Conservation (phyloP, 306 rosid genomes). For the Corylus heterophylla region DNA sequence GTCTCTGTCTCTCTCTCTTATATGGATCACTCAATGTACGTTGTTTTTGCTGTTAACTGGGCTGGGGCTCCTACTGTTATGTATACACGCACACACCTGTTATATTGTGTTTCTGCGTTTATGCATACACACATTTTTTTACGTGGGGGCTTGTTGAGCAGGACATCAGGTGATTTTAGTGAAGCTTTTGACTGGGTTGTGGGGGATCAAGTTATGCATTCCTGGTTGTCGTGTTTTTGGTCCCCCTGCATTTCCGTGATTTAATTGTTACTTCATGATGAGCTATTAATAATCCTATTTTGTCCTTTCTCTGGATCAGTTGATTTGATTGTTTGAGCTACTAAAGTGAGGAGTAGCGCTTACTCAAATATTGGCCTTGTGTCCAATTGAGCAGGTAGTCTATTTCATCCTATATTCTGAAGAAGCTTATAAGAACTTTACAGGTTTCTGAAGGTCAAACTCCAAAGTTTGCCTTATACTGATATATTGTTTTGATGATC, state of each 20-base stretch:
- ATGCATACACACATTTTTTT: not conserved
- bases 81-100: not conserved
- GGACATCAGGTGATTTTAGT: not conserved
- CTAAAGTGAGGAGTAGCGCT: slow-evolving; percentile 20
- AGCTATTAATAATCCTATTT: slow-evolving; percentile 12
- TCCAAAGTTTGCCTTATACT: not conserved
- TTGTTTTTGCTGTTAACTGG: slow-evolving; percentile 26
- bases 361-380: slow-evolving; percentile 24
- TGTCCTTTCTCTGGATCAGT: slow-evolving; percentile 25
- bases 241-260: slow-evolving; percentile 1
- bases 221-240: slow-evolving; percentile 1
- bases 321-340: slow-evolving; percentile 31
- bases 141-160: not conserved
- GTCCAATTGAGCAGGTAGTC: slow-evolving; percentile 36
- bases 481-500: not conserved
- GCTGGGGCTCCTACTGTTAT: not conserved
- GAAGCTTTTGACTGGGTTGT: slow-evolving; percentile 2
- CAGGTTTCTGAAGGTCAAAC: slow-evolving; percentile 13
- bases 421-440: slow-evolving; percentile 16
- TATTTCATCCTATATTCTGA: slow-evolving; percentile 14
- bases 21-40: slow-evolving; percentile 1
- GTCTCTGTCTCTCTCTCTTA: not conserved
- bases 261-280: not conserved
- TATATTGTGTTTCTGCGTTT: not conserved
- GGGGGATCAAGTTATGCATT: slow-evolving; percentile 1